Evolutionary conservation across 2,329 filamentous ascomycete species (phyloP), one percentile per base, ranked within the genome.

Genomic region (Trichophyton simii): DNA sequence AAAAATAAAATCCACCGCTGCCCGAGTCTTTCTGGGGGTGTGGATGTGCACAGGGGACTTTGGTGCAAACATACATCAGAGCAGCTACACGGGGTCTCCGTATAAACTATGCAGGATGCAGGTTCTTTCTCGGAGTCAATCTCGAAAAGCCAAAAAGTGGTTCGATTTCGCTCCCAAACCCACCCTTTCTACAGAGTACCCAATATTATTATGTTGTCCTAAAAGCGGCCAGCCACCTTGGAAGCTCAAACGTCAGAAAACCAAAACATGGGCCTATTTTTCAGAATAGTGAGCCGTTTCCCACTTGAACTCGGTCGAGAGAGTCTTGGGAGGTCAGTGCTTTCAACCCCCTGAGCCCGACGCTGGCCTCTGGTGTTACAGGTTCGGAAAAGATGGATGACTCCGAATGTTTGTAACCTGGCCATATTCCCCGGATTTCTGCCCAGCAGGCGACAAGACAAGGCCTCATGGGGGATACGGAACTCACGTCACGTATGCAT

Each of bases 271-370:
- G 28, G 25, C 50, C 50, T 55, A 18, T 9, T 28, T 28, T 55
- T 28, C 41, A 44, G 41, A 44, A 9, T 28, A 31, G 28, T 15
- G n/a, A 28, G 28, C 28, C 28, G 50, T 31, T 54, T 54, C 50
- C 50, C 15, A 55, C n/a, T 55, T 36, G 50, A 50, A 55, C 50
- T 55, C 50, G 50, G 50, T 55, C 50, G 50, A 55, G 50, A 55
- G 50, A 36, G 25, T 28, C 18, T 55, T 55, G 50, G 13, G 18
- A 34, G 28, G 50, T 36, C 50, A 55, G 11, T 55, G 50, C 50
- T 55, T n/a, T 55, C 18, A 15, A n/a, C 41, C 50, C 31, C 50
- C 20, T 55, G 50, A 7, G 15, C 15, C 50, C 50, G 50, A 55
- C 50, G 50, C 28, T 55, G 50, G 22, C 50, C 50, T 18, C 20